Conservation (phyloP, 176 grass and related monocot genomes). For the Carex littledalei region DNA sequence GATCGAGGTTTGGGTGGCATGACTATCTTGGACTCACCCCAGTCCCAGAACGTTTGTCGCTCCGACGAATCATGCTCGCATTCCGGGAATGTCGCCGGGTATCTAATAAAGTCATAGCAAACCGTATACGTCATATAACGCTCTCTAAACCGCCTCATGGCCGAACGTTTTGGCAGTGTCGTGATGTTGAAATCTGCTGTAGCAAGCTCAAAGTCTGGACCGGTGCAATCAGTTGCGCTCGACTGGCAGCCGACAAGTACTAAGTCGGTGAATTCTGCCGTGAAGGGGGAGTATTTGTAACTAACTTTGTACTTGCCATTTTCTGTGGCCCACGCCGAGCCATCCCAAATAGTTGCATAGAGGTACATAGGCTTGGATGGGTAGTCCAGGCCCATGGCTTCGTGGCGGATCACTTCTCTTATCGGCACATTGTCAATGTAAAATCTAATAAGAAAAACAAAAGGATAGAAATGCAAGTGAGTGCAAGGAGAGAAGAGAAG, state of each 20-base stretch:
- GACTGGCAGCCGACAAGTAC: conserved; percentile 50
- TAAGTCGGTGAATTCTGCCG: conserved; percentile 63
- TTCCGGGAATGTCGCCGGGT: conserved; percentile 62
- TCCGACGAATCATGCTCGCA: conserved; percentile 57
- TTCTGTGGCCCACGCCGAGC: conserved; percentile 67
- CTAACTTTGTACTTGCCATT: conserved; percentile 62
- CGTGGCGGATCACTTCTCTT: conserved; percentile 38
- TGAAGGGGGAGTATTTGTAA: conserved; percentile 76
- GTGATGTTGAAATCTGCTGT: conserved; percentile 54
- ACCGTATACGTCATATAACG: conserved; percentile 71
- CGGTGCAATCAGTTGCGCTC: background rate
- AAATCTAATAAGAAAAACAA: conserved; percentile 26
- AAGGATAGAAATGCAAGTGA: background rate
- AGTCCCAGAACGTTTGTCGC: conserved; percentile 46
- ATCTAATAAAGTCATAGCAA: conserved; percentile 66
- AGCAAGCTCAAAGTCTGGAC: conserved; percentile 25
- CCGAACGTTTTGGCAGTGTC: conserved; percentile 57
- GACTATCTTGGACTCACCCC: conserved; percentile 80
- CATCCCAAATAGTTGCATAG: conserved; percentile 92
- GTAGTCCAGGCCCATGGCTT: conserved; percentile 54
- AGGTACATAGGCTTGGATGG: conserved; percentile 85
- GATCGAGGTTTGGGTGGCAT: conserved; percentile 24
- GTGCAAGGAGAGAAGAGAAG: background rate
- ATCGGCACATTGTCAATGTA: conserved; percentile 73
- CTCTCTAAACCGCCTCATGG: conserved; percentile 56